Base-by-base conservation (phyloP, 768 basidiomycete genomes). In the Panaeolus cyanescens region DNA sequence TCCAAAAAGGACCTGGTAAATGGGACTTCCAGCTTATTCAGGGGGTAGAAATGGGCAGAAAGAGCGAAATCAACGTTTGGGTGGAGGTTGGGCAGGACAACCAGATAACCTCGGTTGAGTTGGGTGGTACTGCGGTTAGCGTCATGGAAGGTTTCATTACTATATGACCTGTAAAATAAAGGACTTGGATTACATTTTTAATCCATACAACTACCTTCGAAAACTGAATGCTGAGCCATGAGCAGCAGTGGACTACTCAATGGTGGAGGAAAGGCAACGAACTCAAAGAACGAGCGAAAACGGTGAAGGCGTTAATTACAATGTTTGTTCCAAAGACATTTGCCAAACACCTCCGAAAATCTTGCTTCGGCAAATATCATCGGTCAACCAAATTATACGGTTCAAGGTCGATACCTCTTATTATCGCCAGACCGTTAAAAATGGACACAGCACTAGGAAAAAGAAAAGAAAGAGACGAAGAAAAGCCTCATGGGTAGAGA, bases 1-100 rank as follows among this genome's bases (percentile, higher is more conserved):
- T 65, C 60, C 69, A 68, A 45, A 76, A 72, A 25, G 79, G 79
- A 1, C 64, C 64, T 5, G 79, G 79, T 1, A 68, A 40, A n/a
- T 79, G 76, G 68, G 67, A 42, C 57, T 68, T 80, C 53, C 65
- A 75, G 7, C 72, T 83, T 58, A 59, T 77, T 7, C 81, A 82
- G 60, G 80, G 81, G 0, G 75, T 80, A 1, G 80, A 83, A 62
- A 80, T 83, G 72, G 80, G 80, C 2, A 65, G 79, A 62, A 74
- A 66, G 59, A 79, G 80, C 57, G 77, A 80, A 12, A 83, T 83
- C 28, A 65, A 63, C 28, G 76, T 80, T 4, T 61, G 70, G 7
- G 81, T 79, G 6, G 72, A 71, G 4, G 64, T 81, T 8, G 72
- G 67, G 8, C 61, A 58, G 3, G 68, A 71, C 17, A 70, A 71